Conservation (phyloP, 768 basidiomycete species). For the Amanita rubescens region DNA sequence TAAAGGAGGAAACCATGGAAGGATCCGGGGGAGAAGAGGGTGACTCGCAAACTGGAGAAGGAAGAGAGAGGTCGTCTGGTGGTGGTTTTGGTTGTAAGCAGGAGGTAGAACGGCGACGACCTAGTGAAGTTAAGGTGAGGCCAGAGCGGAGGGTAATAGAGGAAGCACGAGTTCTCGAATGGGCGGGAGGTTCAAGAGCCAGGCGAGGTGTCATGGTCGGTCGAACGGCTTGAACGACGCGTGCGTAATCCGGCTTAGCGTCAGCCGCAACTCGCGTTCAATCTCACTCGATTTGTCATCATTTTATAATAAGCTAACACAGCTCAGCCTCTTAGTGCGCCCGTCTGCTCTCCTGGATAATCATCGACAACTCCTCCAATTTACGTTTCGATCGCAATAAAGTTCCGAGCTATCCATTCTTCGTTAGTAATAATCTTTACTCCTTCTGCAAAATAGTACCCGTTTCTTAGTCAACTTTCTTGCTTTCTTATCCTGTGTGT, state of each 20-base stretch:
- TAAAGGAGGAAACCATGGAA: slow-evolving; percentile 45
- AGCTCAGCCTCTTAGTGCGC: slow-evolving; percentile 45
- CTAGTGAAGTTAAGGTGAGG: slow-evolving; percentile 44
- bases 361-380: slow-evolving; percentile 86
- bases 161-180: slow-evolving; percentile 44
- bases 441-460: no score
- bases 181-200: slow-evolving; percentile 21
- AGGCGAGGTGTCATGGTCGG: background rate
- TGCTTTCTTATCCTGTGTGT: slow-evolving; percentile 90
- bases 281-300: background rate
- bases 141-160: slow-evolving; percentile 51
- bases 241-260: background rate
- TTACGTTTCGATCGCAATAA: slow-evolving; percentile 97
- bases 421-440: slow-evolving; percentile 1
- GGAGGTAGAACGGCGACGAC: slow-evolving; percentile 46
- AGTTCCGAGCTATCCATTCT: slow-evolving; percentile 74
- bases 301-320: slow-evolving; percentile 3
- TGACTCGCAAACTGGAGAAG: slow-evolving; percentile 2
- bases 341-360: slow-evolving; percentile 93
- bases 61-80: slow-evolving; percentile 9
- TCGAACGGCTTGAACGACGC: background rate
- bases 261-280: background rate
- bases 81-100: slow-evolving; percentile 29
- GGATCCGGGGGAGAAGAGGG: slow-evolving; percentile 12
- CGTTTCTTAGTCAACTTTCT: slow-evolving; percentile 99